phyloP scores from a whole-genome alignment of 2,329 filamentous ascomycete genomes.

The Phaeosphaeriaceae sp. region DNA sequence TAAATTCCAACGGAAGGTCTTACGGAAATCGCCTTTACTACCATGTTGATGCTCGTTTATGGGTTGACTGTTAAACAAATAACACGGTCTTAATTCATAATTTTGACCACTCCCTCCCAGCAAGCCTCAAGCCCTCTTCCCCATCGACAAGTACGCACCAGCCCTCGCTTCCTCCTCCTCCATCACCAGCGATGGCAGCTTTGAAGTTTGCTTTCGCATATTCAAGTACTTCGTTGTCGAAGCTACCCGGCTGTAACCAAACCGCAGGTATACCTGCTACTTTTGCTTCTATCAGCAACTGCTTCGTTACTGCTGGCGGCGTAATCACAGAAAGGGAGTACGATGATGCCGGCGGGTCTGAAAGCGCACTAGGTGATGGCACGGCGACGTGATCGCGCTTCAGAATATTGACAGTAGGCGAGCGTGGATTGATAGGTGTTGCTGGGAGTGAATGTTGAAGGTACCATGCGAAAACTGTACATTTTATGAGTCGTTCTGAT shows the following conservation, averaged over 20 bases:
- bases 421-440: constrained; percentile 81
- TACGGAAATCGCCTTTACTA: too few relatives aligned
- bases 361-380: constrained; percentile 68
- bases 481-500: not conserved
- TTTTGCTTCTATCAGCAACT: constrained; percentile 77
- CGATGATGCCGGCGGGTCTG: constrained; percentile 59
- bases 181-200: constrained; percentile 66
- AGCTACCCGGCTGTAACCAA: constrained; percentile 83
- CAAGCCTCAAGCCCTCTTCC: constrained; percentile 43
- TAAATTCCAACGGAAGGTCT: too few relatives aligned
- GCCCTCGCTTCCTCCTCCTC: constrained; percentile 41
- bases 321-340: constrained; percentile 86
- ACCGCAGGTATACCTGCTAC: constrained; percentile 69
- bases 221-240: constrained; percentile 74
- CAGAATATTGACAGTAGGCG: constrained; percentile 68
- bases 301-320: constrained; percentile 76
- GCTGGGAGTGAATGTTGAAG: constrained; percentile 75
- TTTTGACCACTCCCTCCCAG: constrained; percentile 44
- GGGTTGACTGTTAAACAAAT: too few relatives aligned
- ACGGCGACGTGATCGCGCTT: constrained; percentile 67
- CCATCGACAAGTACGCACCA: constrained; percentile 53
- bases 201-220: constrained; percentile 74
- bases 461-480: constrained; percentile 90
- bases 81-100: constrained; percentile 19
- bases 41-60: too few relatives aligned